phyloP scores from a whole-genome alignment of 2,329 filamentous ascomycete species.

The Aspergillus brasiliensis region DNA sequence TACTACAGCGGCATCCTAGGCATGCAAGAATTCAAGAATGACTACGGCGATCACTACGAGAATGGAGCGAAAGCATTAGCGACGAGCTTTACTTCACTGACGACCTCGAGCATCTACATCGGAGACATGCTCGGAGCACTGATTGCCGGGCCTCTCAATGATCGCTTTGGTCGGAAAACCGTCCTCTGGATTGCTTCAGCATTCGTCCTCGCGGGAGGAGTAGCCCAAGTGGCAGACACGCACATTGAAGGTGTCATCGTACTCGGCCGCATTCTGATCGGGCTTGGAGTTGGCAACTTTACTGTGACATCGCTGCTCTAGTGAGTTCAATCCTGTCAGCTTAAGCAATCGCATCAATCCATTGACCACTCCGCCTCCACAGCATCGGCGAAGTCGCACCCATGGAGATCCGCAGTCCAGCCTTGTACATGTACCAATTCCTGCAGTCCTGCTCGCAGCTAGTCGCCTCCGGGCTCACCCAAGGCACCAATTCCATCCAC shows the following conservation, averaged over 20 bases:
- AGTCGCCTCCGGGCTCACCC: conserved; percentile 31
- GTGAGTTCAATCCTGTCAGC: neutral
- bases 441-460: conserved; percentile 33
- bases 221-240: conserved; percentile 28
- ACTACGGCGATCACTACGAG: conserved; percentile 26
- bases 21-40: conserved; percentile 27
- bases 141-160: conserved; percentile 40
- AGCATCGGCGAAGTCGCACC: conserved; percentile 36
- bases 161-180: conserved; percentile 37
- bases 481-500: conserved; percentile 30
- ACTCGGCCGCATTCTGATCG: conserved; percentile 31
- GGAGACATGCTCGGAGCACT: conserved; percentile 43
- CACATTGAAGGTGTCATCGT: conserved; percentile 28
- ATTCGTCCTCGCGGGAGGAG: conserved; percentile 35
- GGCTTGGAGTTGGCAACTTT: conserved; percentile 35
- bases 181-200: conserved; percentile 39
- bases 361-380: neutral
- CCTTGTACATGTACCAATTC: conserved; percentile 34
- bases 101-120: conserved; percentile 43
- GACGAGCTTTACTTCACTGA: conserved; percentile 35
- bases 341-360: neutral
- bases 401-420: conserved; percentile 27
- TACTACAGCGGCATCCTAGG: conserved; percentile 35
- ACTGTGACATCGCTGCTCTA: conserved; percentile 35
- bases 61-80: conserved; percentile 23